Conservation (phyloP, 345 rosid genomes). For the Eucalyptus victrix region DNA sequence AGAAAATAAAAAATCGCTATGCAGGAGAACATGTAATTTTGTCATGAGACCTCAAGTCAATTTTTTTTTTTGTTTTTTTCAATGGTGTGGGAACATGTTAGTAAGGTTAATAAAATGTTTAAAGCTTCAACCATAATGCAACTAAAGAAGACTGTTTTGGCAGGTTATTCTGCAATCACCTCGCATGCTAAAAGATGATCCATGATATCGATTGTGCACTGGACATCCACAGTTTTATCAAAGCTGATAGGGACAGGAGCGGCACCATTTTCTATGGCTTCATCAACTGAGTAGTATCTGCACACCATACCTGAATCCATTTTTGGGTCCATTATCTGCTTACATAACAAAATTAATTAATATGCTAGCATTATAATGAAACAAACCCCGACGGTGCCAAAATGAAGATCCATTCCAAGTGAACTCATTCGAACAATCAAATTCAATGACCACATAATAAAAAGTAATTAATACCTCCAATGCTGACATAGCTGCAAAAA, state of each 20-base stretch:
- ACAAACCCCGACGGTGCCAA: background rate
- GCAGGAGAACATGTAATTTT: background rate
- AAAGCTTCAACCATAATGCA: background rate
- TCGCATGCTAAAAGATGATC: constrained; percentile 94
- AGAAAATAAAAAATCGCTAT: background rate
- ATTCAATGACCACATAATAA: background rate
- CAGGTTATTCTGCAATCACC: constrained; percentile 26
- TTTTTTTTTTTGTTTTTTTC: background rate
- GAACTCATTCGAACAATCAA: background rate
- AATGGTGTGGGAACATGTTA: background rate
- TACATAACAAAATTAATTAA: background rate
- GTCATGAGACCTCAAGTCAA: background rate
- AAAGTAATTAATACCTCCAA: constrained; percentile 52
- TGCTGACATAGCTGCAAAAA: constrained; percentile 98
- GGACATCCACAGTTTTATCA: constrained; percentile 57
- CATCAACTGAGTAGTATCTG: constrained; percentile 75
- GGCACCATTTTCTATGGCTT: constrained; percentile 83
- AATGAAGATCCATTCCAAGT: background rate
- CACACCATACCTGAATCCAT: constrained; percentile 93
- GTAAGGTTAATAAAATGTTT: background rate
- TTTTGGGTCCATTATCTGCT: constrained; percentile 98
- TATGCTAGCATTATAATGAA: background rate
- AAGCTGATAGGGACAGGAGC: constrained; percentile 74
- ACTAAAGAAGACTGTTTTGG: background rate
- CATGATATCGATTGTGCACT: constrained; percentile 75